Evolutionary conservation across 140 eudicot genomes (phyloP), one percentile per base, ranked within the genome.

Genomic region (Cichorium intybus): DNA sequence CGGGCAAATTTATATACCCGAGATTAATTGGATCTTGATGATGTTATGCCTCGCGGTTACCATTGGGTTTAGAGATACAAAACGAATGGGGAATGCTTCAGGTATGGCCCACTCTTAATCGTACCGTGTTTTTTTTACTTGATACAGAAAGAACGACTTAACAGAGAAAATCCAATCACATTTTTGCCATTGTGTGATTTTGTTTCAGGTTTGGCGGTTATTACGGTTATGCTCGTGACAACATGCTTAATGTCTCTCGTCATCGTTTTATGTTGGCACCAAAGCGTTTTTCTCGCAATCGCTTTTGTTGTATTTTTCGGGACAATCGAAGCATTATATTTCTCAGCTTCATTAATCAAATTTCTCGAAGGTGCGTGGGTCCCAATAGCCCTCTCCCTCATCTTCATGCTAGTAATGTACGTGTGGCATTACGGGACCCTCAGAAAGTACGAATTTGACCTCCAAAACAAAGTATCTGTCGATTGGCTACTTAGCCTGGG

Each of bases 301-400:
- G 71, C 69, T 7, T 94, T 94, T 59, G 87, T 89, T 49, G 46
- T 80, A 46, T 80, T 86, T 66, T 94, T 94, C 20, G 99, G 99
- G 50, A 73, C 87, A 22, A 80, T 94, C 1, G 99, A 94, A 77
- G 88, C 96, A 4, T 67, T 94, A 8, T 94, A 88, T 64, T 94
- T 94, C 84, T 80, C 97, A 10, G 97, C 99, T 56, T 86, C 97
- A 60, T 81, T 89, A 20, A 80, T 89, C 69, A 94, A 89, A 73
- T 94, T 94, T 74, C 85, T 89, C 3, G 99, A 94, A 79, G 99
- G 99, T 28, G 99, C 99, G 2, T 94, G 99, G 99, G 95, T 94
- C 24, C 99, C 99, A 1, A 72, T 94, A 35, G 97, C 78, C 1
- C 86, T 94, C 8, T 73, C 99, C 21, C 82, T 89, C 66, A 50